These are phyloP conservation scores for Tagetes patula DNA, from an alignment of 129 eudicot genomes.

Conservation along the genomic window DNA sequence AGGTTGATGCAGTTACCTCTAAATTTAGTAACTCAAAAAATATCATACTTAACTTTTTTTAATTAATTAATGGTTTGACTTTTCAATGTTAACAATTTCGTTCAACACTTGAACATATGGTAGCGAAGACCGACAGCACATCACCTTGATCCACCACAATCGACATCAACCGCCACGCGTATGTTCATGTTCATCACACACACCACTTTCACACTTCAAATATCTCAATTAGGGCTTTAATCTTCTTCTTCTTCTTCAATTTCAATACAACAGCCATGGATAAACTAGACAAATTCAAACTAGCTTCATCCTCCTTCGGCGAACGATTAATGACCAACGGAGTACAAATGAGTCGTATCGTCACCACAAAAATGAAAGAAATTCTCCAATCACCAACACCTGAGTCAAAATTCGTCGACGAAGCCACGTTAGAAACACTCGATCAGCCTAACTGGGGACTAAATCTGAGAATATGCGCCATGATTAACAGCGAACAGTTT, in stretches of 20 bases:
- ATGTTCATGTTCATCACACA: neutral
- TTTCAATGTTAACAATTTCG: neutral
- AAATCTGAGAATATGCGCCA: constrained; percentile 73
- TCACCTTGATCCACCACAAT: constrained; percentile 30
- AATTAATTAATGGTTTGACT: neutral
- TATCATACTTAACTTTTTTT: neutral
- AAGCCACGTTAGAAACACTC: constrained; percentile 67
- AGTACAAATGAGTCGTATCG: constrained; percentile 53
- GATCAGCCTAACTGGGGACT: constrained; percentile 85
- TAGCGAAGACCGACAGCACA: constrained; percentile 21
- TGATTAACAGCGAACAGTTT: constrained; percentile 58
- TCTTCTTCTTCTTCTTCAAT: neutral
- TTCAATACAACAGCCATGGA: constrained; percentile 16
- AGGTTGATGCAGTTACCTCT: neutral
- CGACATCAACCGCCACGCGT: constrained; percentile 27
- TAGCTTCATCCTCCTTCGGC: constrained; percentile 79
- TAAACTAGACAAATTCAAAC: constrained; percentile 58
- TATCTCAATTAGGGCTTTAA: constrained; percentile 1
- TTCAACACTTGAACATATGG: neutral
- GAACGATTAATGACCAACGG: constrained; percentile 68
- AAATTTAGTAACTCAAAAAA: neutral
- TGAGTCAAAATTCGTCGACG: constrained; percentile 82
- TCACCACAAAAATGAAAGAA: constrained; percentile 65
- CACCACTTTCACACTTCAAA: constrained; percentile 18
- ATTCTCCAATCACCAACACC: constrained; percentile 70